Evolutionary conservation across 208 protist genomes (phyloP).

Genomic region (Acanthamoeba lenticulata): DNA sequence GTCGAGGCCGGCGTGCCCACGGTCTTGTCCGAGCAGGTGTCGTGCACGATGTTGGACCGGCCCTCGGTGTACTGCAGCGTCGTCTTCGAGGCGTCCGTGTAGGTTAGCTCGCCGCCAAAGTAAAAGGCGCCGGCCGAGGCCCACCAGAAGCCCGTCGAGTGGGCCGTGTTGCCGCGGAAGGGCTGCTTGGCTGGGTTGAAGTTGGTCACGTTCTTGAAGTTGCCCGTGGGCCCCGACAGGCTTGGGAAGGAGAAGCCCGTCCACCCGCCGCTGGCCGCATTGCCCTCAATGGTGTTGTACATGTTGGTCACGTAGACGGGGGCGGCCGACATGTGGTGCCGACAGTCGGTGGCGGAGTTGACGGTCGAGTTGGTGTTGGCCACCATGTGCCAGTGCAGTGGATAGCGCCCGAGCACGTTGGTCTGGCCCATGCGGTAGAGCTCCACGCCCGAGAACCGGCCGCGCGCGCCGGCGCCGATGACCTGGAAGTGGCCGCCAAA

Average conservation of each 20-base stretch:
- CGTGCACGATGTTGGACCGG: not conserved
- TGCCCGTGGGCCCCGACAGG: slow-evolving; percentile 67
- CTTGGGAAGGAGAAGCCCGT: slow-evolving; percentile 80
- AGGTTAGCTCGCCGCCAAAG: slow-evolving; percentile 13
- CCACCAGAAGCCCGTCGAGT: slow-evolving; percentile 58
- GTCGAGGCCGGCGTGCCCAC: not conserved
- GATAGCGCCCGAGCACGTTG: slow-evolving; percentile 78
- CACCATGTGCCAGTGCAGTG: slow-evolving; percentile 80
- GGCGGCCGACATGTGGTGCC: slow-evolving; percentile 72
- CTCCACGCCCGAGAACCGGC: slow-evolving; percentile 76
- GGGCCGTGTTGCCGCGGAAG: slow-evolving; percentile 71
- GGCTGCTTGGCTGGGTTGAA: not conserved
- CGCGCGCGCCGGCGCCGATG: not conserved
- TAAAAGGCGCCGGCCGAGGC: not conserved
- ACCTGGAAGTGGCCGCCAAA: slow-evolving; percentile 82
- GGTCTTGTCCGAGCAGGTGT: slow-evolving; percentile 11
- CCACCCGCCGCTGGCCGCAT: slow-evolving; percentile 82
- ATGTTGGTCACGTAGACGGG: slow-evolving; percentile 83
- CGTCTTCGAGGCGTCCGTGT: not conserved
- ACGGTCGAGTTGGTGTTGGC: not conserved
- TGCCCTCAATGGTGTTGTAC: slow-evolving; percentile 82
- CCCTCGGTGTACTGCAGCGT: slow-evolving; percentile 10
- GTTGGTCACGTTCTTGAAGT: slow-evolving; percentile 1
- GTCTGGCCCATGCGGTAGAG: slow-evolving; percentile 77
- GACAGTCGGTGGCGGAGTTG: slow-evolving; percentile 73